Evolutionary conservation across 2,329 filamentous ascomycete genomes (phyloP).

Genomic region (Colletotrichum sublineola): DNA sequence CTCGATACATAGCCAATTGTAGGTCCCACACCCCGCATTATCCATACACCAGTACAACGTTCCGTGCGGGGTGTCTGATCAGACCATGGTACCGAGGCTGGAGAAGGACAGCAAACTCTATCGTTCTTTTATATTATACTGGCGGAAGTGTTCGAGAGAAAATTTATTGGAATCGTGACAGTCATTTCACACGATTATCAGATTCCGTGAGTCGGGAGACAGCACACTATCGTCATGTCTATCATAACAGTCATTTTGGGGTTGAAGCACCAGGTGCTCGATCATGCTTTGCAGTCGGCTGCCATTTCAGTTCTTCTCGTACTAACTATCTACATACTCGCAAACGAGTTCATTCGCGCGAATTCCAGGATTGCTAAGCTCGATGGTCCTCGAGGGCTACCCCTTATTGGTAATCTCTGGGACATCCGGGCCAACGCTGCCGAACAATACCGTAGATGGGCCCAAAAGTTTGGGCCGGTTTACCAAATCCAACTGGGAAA

Average conservation of each 20-base stretch:
- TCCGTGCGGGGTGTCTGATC: conserved; percentile 19
- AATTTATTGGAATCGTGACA: background rate
- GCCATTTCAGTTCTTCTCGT: conserved; percentile 36
- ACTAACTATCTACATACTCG: conserved; percentile 59
- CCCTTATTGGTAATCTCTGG: conserved; percentile 67
- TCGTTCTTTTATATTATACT: background rate
- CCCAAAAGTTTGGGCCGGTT: conserved; percentile 61
- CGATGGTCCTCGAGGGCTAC: conserved; percentile 63
- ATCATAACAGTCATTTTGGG: conserved; percentile 45
- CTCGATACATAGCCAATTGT: background rate
- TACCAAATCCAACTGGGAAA: conserved; percentile 72
- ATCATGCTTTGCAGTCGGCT: conserved; percentile 45
- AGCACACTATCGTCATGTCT: conserved; percentile 45
- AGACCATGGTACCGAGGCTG: background rate
- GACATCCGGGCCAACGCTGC: conserved; percentile 68
- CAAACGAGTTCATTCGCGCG: conserved; percentile 63
- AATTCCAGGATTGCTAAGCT: conserved; percentile 60
- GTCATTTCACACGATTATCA: background rate
- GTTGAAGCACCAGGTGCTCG: conserved; percentile 41
- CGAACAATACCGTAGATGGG: conserved; percentile 69
- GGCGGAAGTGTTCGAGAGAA: no score
- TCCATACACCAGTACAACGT: background rate
- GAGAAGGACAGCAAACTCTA: background rate
- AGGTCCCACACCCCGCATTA: background rate
- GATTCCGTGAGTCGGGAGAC: background rate